Conservation (phyloP, 1,284 basidiomycete species). For the Ceratobasidium sp. region DNA sequence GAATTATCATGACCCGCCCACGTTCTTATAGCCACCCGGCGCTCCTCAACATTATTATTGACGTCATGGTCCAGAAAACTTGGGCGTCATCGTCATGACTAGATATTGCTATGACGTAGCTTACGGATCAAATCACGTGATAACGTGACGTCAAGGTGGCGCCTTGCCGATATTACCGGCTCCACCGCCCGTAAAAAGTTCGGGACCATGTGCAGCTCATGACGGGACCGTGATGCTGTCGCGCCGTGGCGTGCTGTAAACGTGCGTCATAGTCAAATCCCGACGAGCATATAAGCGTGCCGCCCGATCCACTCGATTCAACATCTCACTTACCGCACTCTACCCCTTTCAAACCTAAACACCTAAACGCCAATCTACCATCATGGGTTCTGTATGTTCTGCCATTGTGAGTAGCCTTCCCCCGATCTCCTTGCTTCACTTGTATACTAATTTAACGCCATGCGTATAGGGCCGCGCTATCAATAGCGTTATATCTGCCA, state of each 20-base stretch:
- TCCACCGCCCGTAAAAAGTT: not conserved
- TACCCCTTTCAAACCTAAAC: not conserved
- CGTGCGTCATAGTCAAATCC: not conserved
- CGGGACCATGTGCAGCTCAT: not conserved
- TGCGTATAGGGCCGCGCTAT: conserved; percentile 44
- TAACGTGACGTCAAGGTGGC: conserved; percentile 1
- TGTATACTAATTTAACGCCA: not conserved
- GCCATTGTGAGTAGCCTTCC: conserved; percentile 39
- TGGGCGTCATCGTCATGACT: not conserved
- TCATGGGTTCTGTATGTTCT: conserved; percentile 49
- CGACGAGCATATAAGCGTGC: conserved; percentile 1
- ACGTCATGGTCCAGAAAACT: not conserved
- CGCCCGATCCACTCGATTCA: not conserved
- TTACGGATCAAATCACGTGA: not conserved
- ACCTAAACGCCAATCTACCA: not conserved
- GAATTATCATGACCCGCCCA: not conserved
- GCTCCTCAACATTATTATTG: not conserved
- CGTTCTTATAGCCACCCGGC: not conserved
- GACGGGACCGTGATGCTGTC: not conserved
- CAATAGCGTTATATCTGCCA: conserved; percentile 49
- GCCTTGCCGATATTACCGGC: not conserved
- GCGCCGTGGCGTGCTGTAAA: not conserved
- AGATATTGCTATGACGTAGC: not conserved
- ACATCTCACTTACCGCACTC: not conserved
- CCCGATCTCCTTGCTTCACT: not conserved